Evolutionary conservation across 2,329 filamentous ascomycete genomes (phyloP).

Genomic region (Incumbomyces lentus): DNA sequence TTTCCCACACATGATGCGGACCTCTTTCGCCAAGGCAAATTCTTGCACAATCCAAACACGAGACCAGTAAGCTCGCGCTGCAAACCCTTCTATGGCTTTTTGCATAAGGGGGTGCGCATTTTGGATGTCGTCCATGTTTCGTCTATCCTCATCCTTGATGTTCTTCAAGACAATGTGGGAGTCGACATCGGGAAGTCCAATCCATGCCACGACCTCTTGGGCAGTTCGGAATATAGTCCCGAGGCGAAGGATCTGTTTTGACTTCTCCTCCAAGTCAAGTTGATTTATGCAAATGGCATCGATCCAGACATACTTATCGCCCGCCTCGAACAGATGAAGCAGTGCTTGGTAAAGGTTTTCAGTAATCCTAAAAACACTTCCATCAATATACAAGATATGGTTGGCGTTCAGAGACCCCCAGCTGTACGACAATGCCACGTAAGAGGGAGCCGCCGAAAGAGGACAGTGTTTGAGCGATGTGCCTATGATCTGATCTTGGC

Average conservation of each 20-base stretch:
- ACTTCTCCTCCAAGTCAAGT: conserved; percentile 8
- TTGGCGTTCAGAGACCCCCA: background rate
- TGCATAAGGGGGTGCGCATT: background rate
- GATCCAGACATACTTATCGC: conserved; percentile 7
- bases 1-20: conserved; percentile 15
- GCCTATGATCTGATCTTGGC: too few relatives aligned
- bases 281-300: conserved; percentile 16
- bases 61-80: conserved; percentile 18
- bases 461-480: too few relatives aligned
- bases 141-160: background rate
- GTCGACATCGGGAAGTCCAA: background rate
- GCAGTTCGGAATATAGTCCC: background rate
- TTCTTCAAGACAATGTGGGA: background rate
- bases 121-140: background rate
- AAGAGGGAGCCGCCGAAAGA: too few relatives aligned
- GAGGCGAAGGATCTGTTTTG: conserved; percentile 5
- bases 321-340: background rate
- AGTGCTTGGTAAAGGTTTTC: background rate
- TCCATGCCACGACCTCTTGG: background rate
- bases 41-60: conserved; percentile 22
- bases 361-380: background rate
- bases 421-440: background rate
- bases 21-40: conserved; percentile 15
- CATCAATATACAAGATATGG: background rate
- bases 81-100: background rate